Base-by-base conservation (phyloP, 164 flowering plant species). In the Dillenia turbinata region DNA sequence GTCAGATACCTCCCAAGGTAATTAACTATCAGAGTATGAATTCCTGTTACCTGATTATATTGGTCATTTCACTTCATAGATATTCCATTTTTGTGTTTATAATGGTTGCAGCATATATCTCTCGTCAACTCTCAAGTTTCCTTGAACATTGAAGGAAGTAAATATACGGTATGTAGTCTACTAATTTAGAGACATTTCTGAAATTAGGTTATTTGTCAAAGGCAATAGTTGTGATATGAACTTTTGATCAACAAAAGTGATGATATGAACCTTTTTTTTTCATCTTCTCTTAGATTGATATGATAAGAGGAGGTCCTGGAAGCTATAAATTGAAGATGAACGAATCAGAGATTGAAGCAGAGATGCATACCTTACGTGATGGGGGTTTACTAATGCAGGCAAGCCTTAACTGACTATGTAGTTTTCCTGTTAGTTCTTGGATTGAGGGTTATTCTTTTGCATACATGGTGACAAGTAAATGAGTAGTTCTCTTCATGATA, bases 1-100 rank as follows among this genome's bases (percentile, higher is more conserved):
- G 99, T 59, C 99, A 95, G 81, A 95, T 95, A 62, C 99, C 99
- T 47, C 99, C 99, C 26, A 95, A 92, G 98, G 99, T 89, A 85
- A 44, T 33, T 33, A 5, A 4, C 40, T 4, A 5, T 33, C 40
- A 33, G 40, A 4, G 40, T 50, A 15, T 19, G 19, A 15, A 59
- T 12, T 54, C 17, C 51, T 43, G 43, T 47, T 51, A 16, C 50
- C 33, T 54, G 26, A 16, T 15, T 50, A 8, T 17, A 43, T 45
- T 9, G 43, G 8, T 51, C 26, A 12, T 5, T 14, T 48, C 7
- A 5, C 40, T 33, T 33, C 6, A 33, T 51, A n/a, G 19, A 13
- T 66, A 24, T 61, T 61, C 47, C 10, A 3, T 45, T 57, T 48
- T 24, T 48, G 10, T 63, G 58, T 58, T 57, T 12, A 44, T 58